Base-by-base conservation (phyloP, 192 early-diverging fungal genomes). In the Phlyctochytrium bullatum region DNA sequence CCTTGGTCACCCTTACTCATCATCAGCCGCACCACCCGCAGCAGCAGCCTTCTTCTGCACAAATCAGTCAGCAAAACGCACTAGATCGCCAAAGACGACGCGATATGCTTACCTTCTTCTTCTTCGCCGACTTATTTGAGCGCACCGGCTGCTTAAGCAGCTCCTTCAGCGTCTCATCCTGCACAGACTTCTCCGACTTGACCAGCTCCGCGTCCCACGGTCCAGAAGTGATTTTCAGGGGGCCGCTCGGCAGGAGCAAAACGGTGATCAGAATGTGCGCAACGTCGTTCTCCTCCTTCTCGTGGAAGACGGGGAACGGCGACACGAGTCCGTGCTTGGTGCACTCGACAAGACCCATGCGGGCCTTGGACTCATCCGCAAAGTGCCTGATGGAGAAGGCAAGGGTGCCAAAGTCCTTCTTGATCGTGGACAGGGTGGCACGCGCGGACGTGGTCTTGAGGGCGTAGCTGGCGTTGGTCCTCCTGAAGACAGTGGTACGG, bases 211-310 rank as follows among this genome's bases (percentile, higher is more conserved):
- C 71, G 66, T 96, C 90, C 67, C 89, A 94, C 58, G 84, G 78
- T 53, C 83, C 74, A 70, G 27, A 24, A 34, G 91, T 94, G 34
- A 92, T 79, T 52, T 89, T 86, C 2, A 91, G 52, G 23, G 88
- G 83, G 10, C 78, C 79, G 2, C 77, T 78, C 40, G 90, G 90
- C 73, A 88, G 86, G 68, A 98, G 81, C 61, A 93, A 80, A 52
- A 90, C 88, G 16, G 95, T 98, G 69, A 90, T 85, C 70, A 89
- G 86, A 79, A 94, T 92, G 72, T 95, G 93, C 40, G 92, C 95
- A 60, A 94, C 92, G 36, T 81, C 74, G 70, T 84, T 85, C 28
- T 66, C 74, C 2, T 72, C 77, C 78, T 83, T 84, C 65, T 91
- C 94, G 71, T 87, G 80, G 67, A 89, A 80, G 27, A 95, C 84